Base-by-base conservation (phyloP, 176 grass and related monocot genomes). In the Melocanna baccifera region DNA sequence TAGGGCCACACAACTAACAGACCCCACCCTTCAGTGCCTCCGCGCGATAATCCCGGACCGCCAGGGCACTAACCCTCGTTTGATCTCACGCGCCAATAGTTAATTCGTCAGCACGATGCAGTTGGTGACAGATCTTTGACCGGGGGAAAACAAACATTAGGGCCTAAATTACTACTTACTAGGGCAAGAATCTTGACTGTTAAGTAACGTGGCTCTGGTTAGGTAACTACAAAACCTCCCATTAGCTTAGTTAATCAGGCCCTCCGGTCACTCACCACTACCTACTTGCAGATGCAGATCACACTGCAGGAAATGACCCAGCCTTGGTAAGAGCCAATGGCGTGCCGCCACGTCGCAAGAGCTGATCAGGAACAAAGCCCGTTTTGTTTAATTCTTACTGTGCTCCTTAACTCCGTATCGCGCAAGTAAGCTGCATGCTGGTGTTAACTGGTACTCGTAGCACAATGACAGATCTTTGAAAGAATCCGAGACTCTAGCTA, bases 151-250 rank as follows among this genome's bases (percentile, higher is more conserved):
- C 62, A 62, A 25, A 36, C 6, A 56, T 78, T 42, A 23, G 51
- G 56, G 14, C 66, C 57, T 90, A 90, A 58, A 73, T 78, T 82
- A 86, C 83, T 77, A 41, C 46, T 67, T 83, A 62, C 80, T 80
- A 84, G 84, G 75, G 12, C 61, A 50, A 57, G 84, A 90, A 87
- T 87, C 84, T 84, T 90, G 89, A 84, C 84, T 90, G 89, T 68
- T 69, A 87, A n/a, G 75, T 47, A 80, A 90, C 75, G 70, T 90
- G 89, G n/a, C 61, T 68, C 39, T 30, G 45, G 67, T 58, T 90
- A 0, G 84, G 77, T 81, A 83, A 68, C 67, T 18, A 23, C 74
- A 81, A 62, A 64, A 1, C 78, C 57, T 69, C 46, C 18, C 32
- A 41, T 73, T 64, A 58, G 57, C n/a, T 74, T 77, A 45, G 46